Evolutionary conservation across 768 basidiomycete genomes (phyloP), one percentile per base, ranked within the genome.

Genomic region (Amanita muscaria): DNA sequence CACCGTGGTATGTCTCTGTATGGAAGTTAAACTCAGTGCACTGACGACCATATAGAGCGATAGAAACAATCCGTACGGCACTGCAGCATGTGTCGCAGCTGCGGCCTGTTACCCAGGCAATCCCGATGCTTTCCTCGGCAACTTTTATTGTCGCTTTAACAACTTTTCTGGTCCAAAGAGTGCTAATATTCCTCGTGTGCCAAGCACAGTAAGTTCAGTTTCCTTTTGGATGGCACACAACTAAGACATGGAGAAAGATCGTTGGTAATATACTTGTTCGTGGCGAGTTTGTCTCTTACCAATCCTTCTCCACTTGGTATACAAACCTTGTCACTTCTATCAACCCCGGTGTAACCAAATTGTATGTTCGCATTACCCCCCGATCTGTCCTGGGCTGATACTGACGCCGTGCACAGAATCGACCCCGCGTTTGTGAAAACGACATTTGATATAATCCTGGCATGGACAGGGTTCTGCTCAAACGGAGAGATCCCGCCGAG

Each of bases 391-490:
- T 21, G 11, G 4, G 33, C 24, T 18, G 23, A 44, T 35, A 7
- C 29, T 14, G 29, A 30, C 7, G 14, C 29, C 4, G 7, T 11
- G 3, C 3, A 27, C 37, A 48, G 49, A 6, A 40, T 51, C 11
- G 46, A 51, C 39, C 46, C 38, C 11, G 46, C 49, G 7, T 51
- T 51, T 31, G 32, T 48, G 2, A 42, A 34, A 18, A 41, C 41
- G 46, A 47, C 35, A 22, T 51, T 51, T 16, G 49, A 51, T 10
- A 51, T 44, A n/a, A 51, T 51, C 21, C 25, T 29, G 14, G 49
- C 49, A 10, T 51, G 49, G 46, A 51, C 49, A n/a, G 49, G 42
- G 10, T 44, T 47, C 31, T 51, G 49, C 29, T 39, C 41, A 14
- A 47, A 33, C 12, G 49, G 43, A 16, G 34, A 32, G 23, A 44